phyloP scores from a whole-genome alignment of 371 early-diverging fungal species.

The Phascolomyces articulosus region DNA sequence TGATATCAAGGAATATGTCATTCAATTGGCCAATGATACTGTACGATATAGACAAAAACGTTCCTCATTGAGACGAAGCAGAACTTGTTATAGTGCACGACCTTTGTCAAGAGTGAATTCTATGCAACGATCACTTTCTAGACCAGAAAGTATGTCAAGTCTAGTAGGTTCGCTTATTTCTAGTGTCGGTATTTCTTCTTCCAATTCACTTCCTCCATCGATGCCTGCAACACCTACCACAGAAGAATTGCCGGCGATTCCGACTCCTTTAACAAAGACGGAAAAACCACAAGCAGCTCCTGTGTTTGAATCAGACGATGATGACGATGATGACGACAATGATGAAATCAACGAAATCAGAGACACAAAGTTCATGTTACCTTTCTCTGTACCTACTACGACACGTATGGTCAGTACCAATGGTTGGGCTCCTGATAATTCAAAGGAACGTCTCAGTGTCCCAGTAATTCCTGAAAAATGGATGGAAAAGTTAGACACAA shows the following conservation, averaged over 20 bases:
- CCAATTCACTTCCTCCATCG: constrained; percentile 14
- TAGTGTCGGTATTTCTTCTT: constrained; percentile 10
- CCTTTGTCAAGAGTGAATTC: constrained; percentile 18
- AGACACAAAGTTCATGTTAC: constrained; percentile 52
- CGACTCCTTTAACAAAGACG: too few species aligned
- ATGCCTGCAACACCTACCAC: constrained; percentile 21
- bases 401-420: constrained; percentile 33
- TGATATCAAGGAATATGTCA: constrained; percentile 74
- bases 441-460: constrained; percentile 29
- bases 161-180: constrained; percentile 35
- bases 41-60: constrained; percentile 53
- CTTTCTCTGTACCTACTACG: constrained; percentile 54
- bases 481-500: constrained; percentile 54
- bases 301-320: constrained; percentile 18
- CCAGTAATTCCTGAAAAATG: constrained; percentile 55
- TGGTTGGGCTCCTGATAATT: constrained; percentile 38
- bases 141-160: constrained; percentile 35
- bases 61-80: background rate
- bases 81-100: background rate
- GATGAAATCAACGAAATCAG: constrained; percentile 47
- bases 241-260: constrained; percentile 16
- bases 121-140: constrained; percentile 31
- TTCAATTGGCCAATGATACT: constrained; percentile 66
- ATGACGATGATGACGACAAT: constrained; percentile 36
- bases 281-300: background rate